Evolutionary conservation across 345 rosid species (phyloP).

Genomic region (Hibiscus syriacus): DNA sequence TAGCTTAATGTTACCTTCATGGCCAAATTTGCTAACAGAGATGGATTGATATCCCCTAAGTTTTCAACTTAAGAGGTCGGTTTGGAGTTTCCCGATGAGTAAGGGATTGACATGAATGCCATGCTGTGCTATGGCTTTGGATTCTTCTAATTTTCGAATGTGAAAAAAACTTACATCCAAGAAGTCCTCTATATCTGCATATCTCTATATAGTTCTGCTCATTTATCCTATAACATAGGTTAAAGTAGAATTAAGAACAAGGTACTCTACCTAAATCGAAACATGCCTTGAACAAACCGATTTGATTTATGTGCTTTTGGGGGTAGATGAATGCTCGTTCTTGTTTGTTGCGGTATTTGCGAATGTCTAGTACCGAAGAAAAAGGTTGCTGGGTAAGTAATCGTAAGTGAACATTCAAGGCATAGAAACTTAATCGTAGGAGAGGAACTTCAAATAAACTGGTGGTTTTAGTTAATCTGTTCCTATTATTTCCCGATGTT

Average conservation of each 20-base stretch:
- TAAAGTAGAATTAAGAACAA: slow-evolving; percentile 1
- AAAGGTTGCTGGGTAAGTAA: too few species aligned
- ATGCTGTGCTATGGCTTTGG: neutral
- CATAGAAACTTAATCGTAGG: neutral
- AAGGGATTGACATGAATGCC: neutral
- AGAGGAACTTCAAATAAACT: neutral
- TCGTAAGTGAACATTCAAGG: too few species aligned
- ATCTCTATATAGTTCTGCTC: neutral
- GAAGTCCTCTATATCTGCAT: neutral
- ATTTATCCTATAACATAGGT: neutral
- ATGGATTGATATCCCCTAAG: too few species aligned
- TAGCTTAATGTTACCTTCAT: neutral
- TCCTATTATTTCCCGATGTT: neutral
- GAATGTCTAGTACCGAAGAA: neutral
- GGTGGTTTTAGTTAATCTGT: neutral
- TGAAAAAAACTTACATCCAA: neutral
- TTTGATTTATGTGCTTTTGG: neutral
- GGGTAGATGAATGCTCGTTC: neutral
- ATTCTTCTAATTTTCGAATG: neutral
- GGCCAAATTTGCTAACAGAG: neutral
- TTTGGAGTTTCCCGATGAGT: too few species aligned
- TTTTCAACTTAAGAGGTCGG: too few species aligned
- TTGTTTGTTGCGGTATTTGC: neutral
- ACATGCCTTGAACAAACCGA: neutral
- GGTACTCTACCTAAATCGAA: slow-evolving; percentile 2